Evolutionary conservation across 495 filamentous ascomycete genomes (phyloP), one percentile per base, ranked within the genome.

Genomic region (Penicillium verhagenii): DNA sequence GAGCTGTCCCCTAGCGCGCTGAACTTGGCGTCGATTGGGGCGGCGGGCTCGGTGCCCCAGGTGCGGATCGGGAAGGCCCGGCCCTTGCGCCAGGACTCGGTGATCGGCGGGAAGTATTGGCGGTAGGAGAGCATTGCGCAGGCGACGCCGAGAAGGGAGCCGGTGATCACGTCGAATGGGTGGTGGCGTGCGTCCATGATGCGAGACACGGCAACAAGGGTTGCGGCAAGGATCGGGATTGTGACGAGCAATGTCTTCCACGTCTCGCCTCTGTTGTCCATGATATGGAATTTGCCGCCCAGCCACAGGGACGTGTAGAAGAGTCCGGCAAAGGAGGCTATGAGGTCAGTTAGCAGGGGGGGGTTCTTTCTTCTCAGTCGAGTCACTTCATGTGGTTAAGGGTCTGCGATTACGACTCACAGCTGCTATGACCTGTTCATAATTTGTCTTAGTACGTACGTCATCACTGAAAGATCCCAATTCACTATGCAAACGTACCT

Each of bases 181-280:
- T 95, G 90, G 60, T 96, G 91, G 8, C 90, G 80, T 63, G 88
- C 91, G 64, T 96, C 91, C 78, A 91, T 83, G 46, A 83, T 83
- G 21, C 82, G 79, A 28, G 72, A 73, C 26, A 80, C 78, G 6
- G 81, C 80, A 33, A 85, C 73, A 3, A 83, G 71, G 9, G 79
- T 76, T 8, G 82, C 82, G 14, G 63, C 80, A 21, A 85, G 69
- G 28, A 75, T 73, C 8, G 82, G 82, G 4, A 89, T 68, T 54
- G 91, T 74, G 52, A 89, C 82, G 28, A 92, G 57, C 50, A 89
- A 69, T 2, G 88, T 72, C 47, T 91, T 87, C 75, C 90, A 92
- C 4, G 86, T 84, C 50, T 89, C 86, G 8, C 88, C 88, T 18
- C 85, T 83, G 56, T 88, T 86, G 58, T 86, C 79, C 63, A 83